Base-by-base conservation (phyloP, 768 basidiomycete genomes). In the Leccinum rimulosum region DNA sequence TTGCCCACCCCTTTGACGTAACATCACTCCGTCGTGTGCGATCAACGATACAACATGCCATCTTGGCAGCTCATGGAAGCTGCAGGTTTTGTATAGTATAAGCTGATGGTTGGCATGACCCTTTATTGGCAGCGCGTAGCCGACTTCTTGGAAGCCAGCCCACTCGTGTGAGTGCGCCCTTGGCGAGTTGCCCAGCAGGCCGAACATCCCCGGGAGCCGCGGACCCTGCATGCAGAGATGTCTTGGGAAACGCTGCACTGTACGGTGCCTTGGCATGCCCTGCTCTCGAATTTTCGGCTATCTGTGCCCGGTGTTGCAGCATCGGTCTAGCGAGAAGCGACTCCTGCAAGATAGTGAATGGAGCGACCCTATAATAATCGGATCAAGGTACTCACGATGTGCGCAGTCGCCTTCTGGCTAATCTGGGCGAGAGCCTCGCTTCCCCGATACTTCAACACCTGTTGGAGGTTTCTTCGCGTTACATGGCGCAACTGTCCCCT, bases 391-490 rank as follows among this genome's bases (percentile, higher is more conserved):
- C 88, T 66, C 67, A 92, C 91, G 61, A 87, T 82, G 71, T 93
- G 85, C 48, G 81, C 78, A 30, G 77, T 76, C 6, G 85, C 87
- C 67, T 86, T 88, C 61, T 75, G 68, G 56, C 78, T 77, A 27
- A 93, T 68, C 25, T 81, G 76, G 10, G 66, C 58, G 9, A 81
- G 64, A 27, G 84, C 84, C 58, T 75, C 75, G 30, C 67, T 62
- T 17, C 77, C 74, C 54, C 87, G 78, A 69, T 81, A 93, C 54
- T 76, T 84, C 22, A 93, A 74, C 4, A 87, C 79, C 71, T 92
- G 92, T 64, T 87, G 83, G 40, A 93, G 73, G 70, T 91, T 92
- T 80, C 84, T 85, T 57, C 87, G 79, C 25, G 91, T 93, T 69
- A 79, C 79, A 45, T 83, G 77, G 45, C 91, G 79, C 55, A 93